Percentiles rank a stretch among this genome's conserved stretches.
These are phyloP conservation scores for Microsporum canis DNA, from an alignment of 2,329 filamentous ascomycete species.

Conservation along the genomic window DNA sequence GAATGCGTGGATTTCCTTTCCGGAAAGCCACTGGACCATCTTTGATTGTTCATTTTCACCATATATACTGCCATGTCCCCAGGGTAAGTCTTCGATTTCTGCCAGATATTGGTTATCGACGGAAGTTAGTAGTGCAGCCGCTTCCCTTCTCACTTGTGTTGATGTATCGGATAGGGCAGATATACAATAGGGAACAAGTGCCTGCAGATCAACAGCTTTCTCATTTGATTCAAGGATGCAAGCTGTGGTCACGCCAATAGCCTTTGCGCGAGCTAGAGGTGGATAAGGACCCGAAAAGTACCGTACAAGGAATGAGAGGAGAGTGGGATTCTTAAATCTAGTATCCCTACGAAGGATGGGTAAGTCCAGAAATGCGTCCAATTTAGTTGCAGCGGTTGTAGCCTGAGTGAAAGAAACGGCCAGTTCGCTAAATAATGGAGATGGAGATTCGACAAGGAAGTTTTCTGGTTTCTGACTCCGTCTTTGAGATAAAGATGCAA, in stretches of 20 bases:
- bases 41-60: slow-evolving; percentile 40
- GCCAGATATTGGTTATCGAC: slow-evolving; percentile 42
- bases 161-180: slow-evolving; percentile 64
- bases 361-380: slow-evolving; percentile 29
- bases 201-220: slow-evolving; percentile 56
- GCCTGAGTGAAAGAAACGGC: slow-evolving; percentile 29
- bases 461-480: slow-evolving; percentile 24
- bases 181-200: slow-evolving; percentile 70
- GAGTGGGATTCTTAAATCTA: slow-evolving; percentile 52
- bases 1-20: slow-evolving; percentile 49
- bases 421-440: slow-evolving; percentile 30
- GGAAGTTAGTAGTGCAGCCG: slow-evolving; percentile 53
- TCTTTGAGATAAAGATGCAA: slow-evolving; percentile 23
- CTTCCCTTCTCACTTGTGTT: slow-evolving; percentile 62
- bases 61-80: slow-evolving; percentile 58
- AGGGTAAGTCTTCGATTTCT: slow-evolving; percentile 36
- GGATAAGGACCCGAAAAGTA: slow-evolving; percentile 65
- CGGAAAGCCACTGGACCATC: slow-evolving; percentile 46
- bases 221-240: slow-evolving; percentile 42
- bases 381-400: slow-evolving; percentile 20
- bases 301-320: slow-evolving; percentile 62
- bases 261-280: slow-evolving; percentile 55
- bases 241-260: slow-evolving; percentile 53
- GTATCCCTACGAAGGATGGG: slow-evolving; percentile 26
- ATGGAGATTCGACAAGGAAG: slow-evolving; percentile 26